Base-by-base conservation (phyloP, 352 stramenopile genomes). In the Phytophthora pistaciae region DNA sequence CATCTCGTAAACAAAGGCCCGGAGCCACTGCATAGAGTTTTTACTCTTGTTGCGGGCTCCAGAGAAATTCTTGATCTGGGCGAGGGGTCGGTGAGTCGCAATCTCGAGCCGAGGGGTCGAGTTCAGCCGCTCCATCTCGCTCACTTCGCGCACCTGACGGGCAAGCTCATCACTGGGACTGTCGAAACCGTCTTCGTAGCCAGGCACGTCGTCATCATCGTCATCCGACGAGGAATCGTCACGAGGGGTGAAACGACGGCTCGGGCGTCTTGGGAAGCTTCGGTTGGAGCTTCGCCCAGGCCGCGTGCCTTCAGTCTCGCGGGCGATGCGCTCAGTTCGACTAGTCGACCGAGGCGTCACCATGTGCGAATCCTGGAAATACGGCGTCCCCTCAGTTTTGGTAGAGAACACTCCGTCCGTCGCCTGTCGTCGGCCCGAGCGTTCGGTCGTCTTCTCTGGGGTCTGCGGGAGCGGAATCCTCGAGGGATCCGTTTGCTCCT, bases 1-100 rank as follows among this genome's bases (percentile, higher is more conserved):
- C 59, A 66, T 66, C 20, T 66, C 53, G 53, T 58, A 58, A 18
- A 58, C n/a, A 29, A 58, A 58, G 3, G 27, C n/a, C 11, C 53
- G 53, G 6, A 66, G 48, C 59, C 59, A 66, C 27, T 58, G 59
- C 48, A 66, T 53, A 6, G 48, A 52, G 2, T 54, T 58, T 21
- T 66, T 33, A 8, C 49, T 59, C 33, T 60, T 54, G 21, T 54
- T 59, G 7, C 20, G 60, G 1, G 16, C 5, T 5, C 60, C 60
- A 1, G 7, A 36, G 8, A 36, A 60, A 2, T 36, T 10, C 18
- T 56, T 49, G 38, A 68, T 68, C 4, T 46, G 14, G 3, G 7
- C 52, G 3, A 68, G n/a, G 1, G 33, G 52, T 27, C 38, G 60
- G n/a, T 68, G 60, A 1, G 38, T 56, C 2, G 52, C 52, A 1